Percentiles rank a stretch among this genome's conserved stretches.
Conservation (phyloP, 1,284 basidiomycete genomes). For the Austroboletus niveus region DNA sequence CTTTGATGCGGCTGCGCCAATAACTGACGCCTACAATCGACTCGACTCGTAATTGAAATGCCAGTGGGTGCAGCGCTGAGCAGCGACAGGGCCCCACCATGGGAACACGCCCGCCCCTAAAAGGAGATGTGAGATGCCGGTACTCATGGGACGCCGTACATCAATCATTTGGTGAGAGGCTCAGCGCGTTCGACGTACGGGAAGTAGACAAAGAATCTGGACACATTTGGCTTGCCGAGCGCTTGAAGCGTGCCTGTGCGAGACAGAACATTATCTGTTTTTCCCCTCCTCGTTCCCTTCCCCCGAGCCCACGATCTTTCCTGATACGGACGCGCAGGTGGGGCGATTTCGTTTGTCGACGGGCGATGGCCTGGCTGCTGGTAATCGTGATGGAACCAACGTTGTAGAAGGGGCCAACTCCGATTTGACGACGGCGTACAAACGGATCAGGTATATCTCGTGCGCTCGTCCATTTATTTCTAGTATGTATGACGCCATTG, state of each 20-base stretch:
- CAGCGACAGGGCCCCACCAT: conserved; percentile 1
- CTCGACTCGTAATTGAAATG: neutral
- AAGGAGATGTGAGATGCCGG: conserved; percentile 3
- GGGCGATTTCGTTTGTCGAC: neutral
- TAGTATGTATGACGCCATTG: conserved; percentile 14
- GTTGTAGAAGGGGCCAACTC: conserved; percentile 1
- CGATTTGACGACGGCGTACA: conserved; percentile 11
- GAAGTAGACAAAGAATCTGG: conserved; percentile 13
- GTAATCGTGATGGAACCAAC: conserved; percentile 1
- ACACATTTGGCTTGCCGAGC: conserved; percentile 11
- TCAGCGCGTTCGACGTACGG: neutral
- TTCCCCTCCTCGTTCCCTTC: conserved; percentile 6
- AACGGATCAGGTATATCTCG: conserved; percentile 10
- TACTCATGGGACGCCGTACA: conserved; percentile 17
- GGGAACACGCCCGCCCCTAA: conserved; percentile 12
- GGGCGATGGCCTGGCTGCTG: conserved; percentile 3
- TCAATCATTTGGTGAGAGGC: conserved; percentile 7
- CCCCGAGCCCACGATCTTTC: conserved; percentile 9
- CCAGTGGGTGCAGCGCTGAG: neutral
- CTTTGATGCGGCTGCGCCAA: neutral
- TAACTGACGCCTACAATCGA: neutral
- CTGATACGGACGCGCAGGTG: neutral
- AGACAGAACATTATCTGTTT: neutral
- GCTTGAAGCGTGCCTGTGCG: neutral
- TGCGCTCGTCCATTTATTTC: neutral